phyloP scores from a whole-genome alignment of 192 early-diverging fungal genomes.

The Linderina pennispora region DNA sequence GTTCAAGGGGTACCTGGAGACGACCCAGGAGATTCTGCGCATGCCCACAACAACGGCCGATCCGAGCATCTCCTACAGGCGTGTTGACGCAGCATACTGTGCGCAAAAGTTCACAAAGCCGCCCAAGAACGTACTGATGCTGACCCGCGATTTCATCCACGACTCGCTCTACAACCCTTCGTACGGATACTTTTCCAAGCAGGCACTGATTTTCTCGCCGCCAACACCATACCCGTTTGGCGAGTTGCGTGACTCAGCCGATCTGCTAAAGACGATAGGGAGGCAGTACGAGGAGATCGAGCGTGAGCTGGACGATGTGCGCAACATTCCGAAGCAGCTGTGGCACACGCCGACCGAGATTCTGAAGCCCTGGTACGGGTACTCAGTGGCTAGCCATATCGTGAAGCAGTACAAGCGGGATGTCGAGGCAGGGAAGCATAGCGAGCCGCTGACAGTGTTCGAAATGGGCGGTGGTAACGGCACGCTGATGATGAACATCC shows the following conservation, averaged over 20 bases:
- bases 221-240: conserved; percentile 58
- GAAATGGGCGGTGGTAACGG: conserved; percentile 98
- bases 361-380: conserved; percentile 89
- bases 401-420: conserved; percentile 66
- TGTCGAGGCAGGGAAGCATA: conserved; percentile 14
- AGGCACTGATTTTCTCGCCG: conserved; percentile 77
- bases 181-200: conserved; percentile 97
- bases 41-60: conserved; percentile 41
- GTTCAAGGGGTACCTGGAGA: conserved; percentile 28
- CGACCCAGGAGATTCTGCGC: conserved; percentile 30
- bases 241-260: conserved; percentile 59
- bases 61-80: conserved; percentile 18
- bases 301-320: conserved; percentile 65
- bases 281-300: conserved; percentile 77
- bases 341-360: conserved; percentile 99
- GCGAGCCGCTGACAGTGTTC: conserved; percentile 76
- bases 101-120: conserved; percentile 20
- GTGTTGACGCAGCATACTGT: conserved; percentile 38
- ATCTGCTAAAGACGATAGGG: conserved; percentile 67
- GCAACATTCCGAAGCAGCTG: conserved; percentile 76
- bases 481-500: conserved; percentile 88
- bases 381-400: conserved; percentile 85
- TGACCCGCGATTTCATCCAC: conserved; percentile 87
- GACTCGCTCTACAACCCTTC: conserved; percentile 92
- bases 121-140: conserved; percentile 60